Conservation (phyloP, 1,284 basidiomycete species). For the Cerioporus squamosus region DNA sequence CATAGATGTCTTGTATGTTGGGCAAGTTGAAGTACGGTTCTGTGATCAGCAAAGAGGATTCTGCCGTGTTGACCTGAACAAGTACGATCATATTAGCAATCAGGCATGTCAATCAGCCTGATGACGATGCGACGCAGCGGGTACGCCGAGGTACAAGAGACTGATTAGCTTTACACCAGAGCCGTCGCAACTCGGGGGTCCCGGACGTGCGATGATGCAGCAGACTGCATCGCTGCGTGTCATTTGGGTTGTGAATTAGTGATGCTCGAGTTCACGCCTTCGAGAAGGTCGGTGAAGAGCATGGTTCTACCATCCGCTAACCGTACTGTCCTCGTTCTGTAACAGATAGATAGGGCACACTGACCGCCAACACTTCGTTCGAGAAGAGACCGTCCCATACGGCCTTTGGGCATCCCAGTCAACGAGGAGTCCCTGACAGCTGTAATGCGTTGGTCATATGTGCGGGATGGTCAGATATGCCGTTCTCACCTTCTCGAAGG, state of each 20-base stretch:
- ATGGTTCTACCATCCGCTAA: too few relatives aligned
- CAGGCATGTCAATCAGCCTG: background rate
- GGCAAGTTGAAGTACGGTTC: slow-evolving; percentile 95
- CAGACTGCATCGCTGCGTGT: too few relatives aligned
- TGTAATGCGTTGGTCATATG: slow-evolving; percentile 9
- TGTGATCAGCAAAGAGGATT: slow-evolving; percentile 81
- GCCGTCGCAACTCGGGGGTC: background rate
- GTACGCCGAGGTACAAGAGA: too few relatives aligned
- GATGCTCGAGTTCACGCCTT: too few relatives aligned
- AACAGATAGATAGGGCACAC: slow-evolving; percentile 25
- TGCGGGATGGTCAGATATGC: slow-evolving; percentile 2
- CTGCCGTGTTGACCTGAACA: slow-evolving; percentile 70
- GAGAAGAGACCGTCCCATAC: slow-evolving; percentile 90
- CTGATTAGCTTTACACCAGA: too few relatives aligned
- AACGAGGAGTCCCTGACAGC: slow-evolving; percentile 78
- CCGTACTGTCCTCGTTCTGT: too few relatives aligned
- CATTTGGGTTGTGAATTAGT: too few relatives aligned
- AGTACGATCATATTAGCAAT: background rate
- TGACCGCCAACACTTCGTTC: slow-evolving; percentile 67
- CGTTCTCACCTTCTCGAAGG: slow-evolving; percentile 80
- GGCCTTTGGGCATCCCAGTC: slow-evolving; percentile 94
- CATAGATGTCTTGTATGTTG: slow-evolving; percentile 89
- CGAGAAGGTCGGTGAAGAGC: too few relatives aligned
- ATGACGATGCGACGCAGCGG: too few relatives aligned
- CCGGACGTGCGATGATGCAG: background rate